phyloP scores from a whole-genome alignment of 2,329 filamentous ascomycete genomes.

The Rutstroemia sp. region DNA sequence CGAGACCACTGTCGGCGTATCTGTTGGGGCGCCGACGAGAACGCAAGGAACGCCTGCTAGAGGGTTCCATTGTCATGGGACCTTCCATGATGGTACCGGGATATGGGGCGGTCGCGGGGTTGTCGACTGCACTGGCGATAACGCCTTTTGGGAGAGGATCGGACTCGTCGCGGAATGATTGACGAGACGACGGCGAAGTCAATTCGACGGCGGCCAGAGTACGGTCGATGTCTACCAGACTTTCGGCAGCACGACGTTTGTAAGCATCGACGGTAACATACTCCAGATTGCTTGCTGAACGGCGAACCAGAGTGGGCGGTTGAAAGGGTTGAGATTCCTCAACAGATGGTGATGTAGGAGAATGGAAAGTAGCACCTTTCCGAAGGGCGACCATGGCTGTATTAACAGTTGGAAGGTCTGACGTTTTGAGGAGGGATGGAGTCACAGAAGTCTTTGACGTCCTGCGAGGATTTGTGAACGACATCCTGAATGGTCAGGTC shows the following conservation, averaged over 20 bases:
- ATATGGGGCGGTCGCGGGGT: conserved; percentile 32
- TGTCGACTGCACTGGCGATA: conserved; percentile 47
- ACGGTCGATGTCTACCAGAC: conserved; percentile 59
- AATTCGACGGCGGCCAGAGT: conserved; percentile 44
- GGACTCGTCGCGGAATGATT: conserved; percentile 46
- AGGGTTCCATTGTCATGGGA: conserved; percentile 37
- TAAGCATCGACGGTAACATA: conserved; percentile 60
- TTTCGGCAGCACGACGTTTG: conserved; percentile 59
- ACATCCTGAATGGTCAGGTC: conserved; percentile 28
- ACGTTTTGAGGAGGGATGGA: conserved; percentile 36
- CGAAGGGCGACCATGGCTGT: conserved; percentile 49
- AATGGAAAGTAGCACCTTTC: conserved; percentile 62
- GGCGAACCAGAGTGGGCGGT: conserved; percentile 43
- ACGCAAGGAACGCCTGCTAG: conserved; percentile 44
- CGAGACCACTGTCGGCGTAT: conserved; percentile 81
- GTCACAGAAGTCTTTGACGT: conserved; percentile 37
- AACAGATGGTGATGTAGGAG: conserved; percentile 30
- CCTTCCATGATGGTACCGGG: conserved; percentile 25
- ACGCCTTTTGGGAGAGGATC: conserved; percentile 53
- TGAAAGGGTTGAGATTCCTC: conserved; percentile 20
- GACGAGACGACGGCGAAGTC: conserved; percentile 28
- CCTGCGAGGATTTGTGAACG: conserved; percentile 29
- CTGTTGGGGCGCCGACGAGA: conserved; percentile 50
- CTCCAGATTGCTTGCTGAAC: conserved; percentile 63
- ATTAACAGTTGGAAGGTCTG: conserved; percentile 41